Evolutionary conservation across 176 grass and related monocot species (phyloP).

Genomic region (Puya raimondii): DNA sequence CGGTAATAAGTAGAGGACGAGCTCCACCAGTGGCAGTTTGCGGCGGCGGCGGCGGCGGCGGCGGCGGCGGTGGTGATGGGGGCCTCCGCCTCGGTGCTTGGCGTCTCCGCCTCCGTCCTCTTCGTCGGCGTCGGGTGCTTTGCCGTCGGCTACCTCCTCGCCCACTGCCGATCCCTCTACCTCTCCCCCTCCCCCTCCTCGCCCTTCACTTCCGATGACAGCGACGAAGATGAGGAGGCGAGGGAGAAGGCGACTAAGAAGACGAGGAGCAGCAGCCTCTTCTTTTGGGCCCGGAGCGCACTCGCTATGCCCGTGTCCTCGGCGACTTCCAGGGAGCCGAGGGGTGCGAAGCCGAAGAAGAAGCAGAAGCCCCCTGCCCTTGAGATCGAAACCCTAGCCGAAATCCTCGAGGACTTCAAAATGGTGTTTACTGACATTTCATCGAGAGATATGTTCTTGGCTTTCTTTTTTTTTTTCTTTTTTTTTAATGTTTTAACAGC

Average conservation of each 20-base stretch:
- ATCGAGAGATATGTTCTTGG: not conserved
- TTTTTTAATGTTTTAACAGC: constrained; percentile 1
- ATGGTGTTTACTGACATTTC: constrained; percentile 37
- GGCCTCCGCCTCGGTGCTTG: constrained; percentile 22
- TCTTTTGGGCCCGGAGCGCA: constrained; percentile 46
- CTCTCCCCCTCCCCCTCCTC: not conserved
- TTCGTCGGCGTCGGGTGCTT: constrained; percentile 72
- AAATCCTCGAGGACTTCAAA: constrained; percentile 93
- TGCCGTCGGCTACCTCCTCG: constrained; percentile 71
- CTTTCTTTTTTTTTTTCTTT: not conserved
- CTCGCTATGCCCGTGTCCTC: constrained; percentile 27
- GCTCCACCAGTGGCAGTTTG: no score
- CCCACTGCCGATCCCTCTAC: constrained; percentile 26
- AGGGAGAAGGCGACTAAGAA: constrained; percentile 16
- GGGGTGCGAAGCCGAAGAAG: not conserved
- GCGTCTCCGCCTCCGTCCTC: constrained; percentile 31
- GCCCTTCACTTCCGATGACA: constrained; percentile 22
- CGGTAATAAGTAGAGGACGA: no score
- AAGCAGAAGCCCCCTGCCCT: constrained; percentile 26
- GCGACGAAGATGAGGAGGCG: constrained; percentile 51
- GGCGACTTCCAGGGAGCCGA: constrained; percentile 22
- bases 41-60: not conserved
- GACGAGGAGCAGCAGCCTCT: constrained; percentile 33
- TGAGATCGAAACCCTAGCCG: constrained; percentile 79
- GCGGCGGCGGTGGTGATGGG: constrained; percentile 38